These are phyloP conservation scores for Xylariaceae sp. DNA, from an alignment of 2,329 filamentous ascomycete genomes.

Conservation along the genomic window DNA sequence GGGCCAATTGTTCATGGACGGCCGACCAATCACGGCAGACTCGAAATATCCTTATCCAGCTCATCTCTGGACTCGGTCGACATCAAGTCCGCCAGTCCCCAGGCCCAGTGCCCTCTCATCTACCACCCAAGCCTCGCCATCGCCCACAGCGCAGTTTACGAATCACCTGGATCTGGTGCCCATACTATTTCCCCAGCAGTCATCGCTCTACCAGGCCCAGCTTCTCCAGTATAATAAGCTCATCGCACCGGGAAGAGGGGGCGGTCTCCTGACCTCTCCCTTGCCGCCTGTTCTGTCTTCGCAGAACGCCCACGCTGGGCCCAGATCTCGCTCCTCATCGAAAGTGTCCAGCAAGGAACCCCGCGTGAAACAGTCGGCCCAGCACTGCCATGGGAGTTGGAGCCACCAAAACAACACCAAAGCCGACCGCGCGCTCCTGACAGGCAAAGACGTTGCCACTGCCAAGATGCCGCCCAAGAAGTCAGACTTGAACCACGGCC, in stretches of 20 bases:
- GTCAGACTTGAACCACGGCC: conserved; percentile 20
- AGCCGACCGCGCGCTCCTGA: conserved; percentile 54
- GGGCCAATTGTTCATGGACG: conserved; percentile 40
- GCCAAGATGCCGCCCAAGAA: conserved; percentile 45
- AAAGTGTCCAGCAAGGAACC: conserved; percentile 51
- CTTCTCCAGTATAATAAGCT: conserved; percentile 60
- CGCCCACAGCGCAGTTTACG: conserved; percentile 21
- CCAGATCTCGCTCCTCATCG: conserved; percentile 51
- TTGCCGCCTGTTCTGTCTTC: conserved; percentile 48
- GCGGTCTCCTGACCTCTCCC: conserved; percentile 48
- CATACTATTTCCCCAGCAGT: conserved; percentile 51
- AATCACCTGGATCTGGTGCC: conserved; percentile 47
- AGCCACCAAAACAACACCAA: conserved; percentile 47
- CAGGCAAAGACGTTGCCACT: conserved; percentile 42
- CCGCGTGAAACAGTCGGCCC: conserved; percentile 37
- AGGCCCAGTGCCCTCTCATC: conserved; percentile 22
- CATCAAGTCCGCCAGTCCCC: conserved; percentile 25
- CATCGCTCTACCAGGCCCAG: conserved; percentile 53
- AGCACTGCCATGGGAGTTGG: conserved; percentile 60
- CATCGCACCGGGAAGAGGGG: conserved; percentile 47
- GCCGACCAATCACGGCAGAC: conserved; percentile 41
- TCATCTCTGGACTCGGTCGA: conserved; percentile 33
- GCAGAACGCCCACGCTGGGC: conserved; percentile 47
- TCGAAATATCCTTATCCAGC: conserved; percentile 39
- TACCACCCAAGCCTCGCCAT: conserved; percentile 14